Evolutionary conservation across 2,329 filamentous ascomycete genomes (phyloP).

Genomic region (Fusarium sp.): DNA sequence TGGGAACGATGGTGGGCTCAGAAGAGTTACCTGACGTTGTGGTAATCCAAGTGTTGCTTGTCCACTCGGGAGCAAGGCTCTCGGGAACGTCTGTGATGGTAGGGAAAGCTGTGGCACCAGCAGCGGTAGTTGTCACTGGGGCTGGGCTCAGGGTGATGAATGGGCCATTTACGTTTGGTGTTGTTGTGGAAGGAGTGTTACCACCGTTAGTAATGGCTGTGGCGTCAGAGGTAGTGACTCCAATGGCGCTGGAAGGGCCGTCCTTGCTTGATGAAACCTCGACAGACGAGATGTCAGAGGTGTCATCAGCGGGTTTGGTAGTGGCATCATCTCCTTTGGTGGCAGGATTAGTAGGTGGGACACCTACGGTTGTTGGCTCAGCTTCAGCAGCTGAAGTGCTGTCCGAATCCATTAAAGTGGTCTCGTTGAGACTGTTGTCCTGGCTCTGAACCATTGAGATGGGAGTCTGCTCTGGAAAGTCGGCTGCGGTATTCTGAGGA

Average conservation of each 20-base stretch:
- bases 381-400: not conserved
- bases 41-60: conserved; percentile 37
- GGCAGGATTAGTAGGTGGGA: rapidly evolving
- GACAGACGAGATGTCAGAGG: not conserved
- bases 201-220: not conserved
- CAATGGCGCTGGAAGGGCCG: not conserved
- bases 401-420: not conserved
- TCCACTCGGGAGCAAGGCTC: conserved; percentile 21
- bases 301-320: not conserved
- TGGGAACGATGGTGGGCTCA: conserved; percentile 30
- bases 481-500: too few relatives aligned
- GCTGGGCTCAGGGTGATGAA: not conserved
- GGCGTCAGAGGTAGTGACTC: not conserved
- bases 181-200: not conserved
- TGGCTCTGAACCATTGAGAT: not conserved
- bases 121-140: not conserved
- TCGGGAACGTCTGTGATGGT: conserved; percentile 13
- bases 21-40: conserved; percentile 21
- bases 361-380: not conserved
- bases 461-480: not conserved
- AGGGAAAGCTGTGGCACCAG: not conserved
- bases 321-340: not conserved
- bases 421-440: not conserved
- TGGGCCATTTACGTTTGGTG: not conserved
- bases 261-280: not conserved